Percentiles rank a stretch among this genome's conserved stretches.
These are phyloP conservation scores for Pyrenula aspistea DNA, from an alignment of 495 filamentous ascomycete species.

Conservation along the genomic window DNA sequence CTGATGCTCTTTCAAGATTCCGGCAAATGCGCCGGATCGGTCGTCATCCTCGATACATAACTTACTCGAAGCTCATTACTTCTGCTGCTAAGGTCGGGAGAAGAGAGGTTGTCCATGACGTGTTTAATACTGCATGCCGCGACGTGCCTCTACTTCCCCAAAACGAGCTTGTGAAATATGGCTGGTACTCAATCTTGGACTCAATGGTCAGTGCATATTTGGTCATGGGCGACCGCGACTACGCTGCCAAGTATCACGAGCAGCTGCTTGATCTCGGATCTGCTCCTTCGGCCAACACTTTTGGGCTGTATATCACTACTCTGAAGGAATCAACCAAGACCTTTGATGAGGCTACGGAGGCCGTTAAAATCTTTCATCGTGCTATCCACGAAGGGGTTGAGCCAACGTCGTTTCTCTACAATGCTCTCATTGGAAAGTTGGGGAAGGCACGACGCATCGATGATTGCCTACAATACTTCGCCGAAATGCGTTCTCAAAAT, in stretches of 20 bases:
- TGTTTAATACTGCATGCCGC: constrained; percentile 71
- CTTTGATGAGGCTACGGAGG: constrained; percentile 93
- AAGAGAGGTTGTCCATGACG: constrained; percentile 69
- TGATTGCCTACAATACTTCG: constrained; percentile 95
- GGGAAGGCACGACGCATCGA: constrained; percentile 96
- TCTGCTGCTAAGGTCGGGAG: constrained; percentile 75
- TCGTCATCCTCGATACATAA: constrained; percentile 86
- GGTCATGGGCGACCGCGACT: constrained; percentile 61
- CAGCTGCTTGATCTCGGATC: constrained; percentile 79
- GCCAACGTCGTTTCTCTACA: constrained; percentile 94
- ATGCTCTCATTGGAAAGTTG: constrained; percentile 94
- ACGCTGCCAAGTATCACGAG: constrained; percentile 78
- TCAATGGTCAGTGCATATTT: constrained; percentile 92
- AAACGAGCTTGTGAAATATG: constrained; percentile 75
- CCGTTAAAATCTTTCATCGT: constrained; percentile 90
- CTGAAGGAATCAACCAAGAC: constrained; percentile 93
- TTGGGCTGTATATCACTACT: constrained; percentile 95
- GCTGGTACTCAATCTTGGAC: constrained; percentile 90
- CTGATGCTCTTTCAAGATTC: constrained; percentile 71
- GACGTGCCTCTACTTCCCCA: constrained; percentile 77
- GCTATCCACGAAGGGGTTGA: constrained; percentile 90
- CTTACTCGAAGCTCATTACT: constrained; percentile 87
- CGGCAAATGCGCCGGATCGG: constrained; percentile 87
- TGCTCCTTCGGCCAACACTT: constrained; percentile 92
- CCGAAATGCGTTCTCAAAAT: constrained; percentile 85